Conservation (phyloP, 177 flowering plant genomes). For the Telopea speciosissima region DNA sequence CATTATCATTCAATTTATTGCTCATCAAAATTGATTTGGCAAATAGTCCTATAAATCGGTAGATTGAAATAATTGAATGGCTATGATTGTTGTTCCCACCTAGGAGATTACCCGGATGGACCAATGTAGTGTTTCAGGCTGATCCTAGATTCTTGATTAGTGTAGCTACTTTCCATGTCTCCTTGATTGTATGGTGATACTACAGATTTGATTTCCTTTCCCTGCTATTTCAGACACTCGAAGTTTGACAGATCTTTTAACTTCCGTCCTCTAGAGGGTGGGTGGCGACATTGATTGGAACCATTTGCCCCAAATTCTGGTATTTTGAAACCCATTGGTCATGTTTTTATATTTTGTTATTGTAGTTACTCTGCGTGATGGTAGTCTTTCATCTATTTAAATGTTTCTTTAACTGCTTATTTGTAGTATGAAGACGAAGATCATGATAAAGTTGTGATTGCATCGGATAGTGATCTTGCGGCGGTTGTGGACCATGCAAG, state of each 20-base stretch:
- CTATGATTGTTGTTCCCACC: not conserved
- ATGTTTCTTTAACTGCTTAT: too few species aligned
- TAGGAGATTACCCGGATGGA: not conserved
- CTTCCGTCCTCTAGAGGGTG: constrained; percentile 82
- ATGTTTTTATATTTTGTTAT: too few species aligned
- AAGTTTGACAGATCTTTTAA: too few species aligned
- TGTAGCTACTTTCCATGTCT: too few species aligned
- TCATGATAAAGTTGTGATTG: constrained; percentile 79
- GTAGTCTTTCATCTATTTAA: too few species aligned
- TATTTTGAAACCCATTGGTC: constrained; percentile 13
- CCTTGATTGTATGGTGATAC: constrained; percentile 9
- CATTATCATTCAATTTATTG: too few species aligned
- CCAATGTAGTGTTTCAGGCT: not conserved
- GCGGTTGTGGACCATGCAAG: constrained; percentile 95
- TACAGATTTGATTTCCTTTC: too few species aligned
- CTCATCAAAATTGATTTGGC: not conserved
- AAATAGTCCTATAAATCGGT: not conserved
- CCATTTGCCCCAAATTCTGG: constrained; percentile 80
- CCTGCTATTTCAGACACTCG: too few species aligned
- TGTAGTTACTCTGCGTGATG: too few species aligned
- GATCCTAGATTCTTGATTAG: not conserved
- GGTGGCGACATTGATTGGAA: constrained; percentile 77
- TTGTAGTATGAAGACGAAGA: too few species aligned
- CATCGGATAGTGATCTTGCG: constrained; percentile 78
- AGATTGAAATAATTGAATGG: not conserved